Conservation (phyloP, 2,329 filamentous ascomycete genomes). For the Talaromyces atroroseus region DNA sequence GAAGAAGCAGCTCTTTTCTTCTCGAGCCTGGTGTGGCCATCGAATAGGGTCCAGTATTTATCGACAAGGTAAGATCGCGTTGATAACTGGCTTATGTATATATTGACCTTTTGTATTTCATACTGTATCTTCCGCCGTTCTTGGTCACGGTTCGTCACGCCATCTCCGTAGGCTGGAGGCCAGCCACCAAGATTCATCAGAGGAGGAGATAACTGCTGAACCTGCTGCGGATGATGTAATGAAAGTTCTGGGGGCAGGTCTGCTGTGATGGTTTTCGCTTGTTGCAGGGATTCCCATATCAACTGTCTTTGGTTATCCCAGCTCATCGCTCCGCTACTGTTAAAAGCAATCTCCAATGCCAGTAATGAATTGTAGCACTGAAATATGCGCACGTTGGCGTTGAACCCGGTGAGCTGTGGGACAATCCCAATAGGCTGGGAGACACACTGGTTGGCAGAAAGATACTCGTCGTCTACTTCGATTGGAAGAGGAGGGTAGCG, state of each 20-base stretch:
- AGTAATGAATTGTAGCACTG: slow-evolving; percentile 72
- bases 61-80: slow-evolving; percentile 82
- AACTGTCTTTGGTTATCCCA: slow-evolving; percentile 73
- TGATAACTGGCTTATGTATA: slow-evolving; percentile 73
- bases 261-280: slow-evolving; percentile 63
- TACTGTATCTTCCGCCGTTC: slow-evolving; percentile 55
- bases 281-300: slow-evolving; percentile 63
- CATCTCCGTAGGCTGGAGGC: slow-evolving; percentile 13
- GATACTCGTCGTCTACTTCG: slow-evolving; percentile 79
- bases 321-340: slow-evolving; percentile 67
- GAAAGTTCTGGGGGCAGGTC: slow-evolving; percentile 65
- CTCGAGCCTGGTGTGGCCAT: slow-evolving; percentile 48
- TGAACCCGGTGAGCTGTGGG: slow-evolving; percentile 73
- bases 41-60: slow-evolving; percentile 72
- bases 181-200: slow-evolving; percentile 23
- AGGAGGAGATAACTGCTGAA: slow-evolving; percentile 30
- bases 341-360: slow-evolving; percentile 77
- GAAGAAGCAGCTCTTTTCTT: slow-evolving; percentile 2
- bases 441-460: slow-evolving; percentile 65
- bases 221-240: slow-evolving; percentile 39
- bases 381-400: slow-evolving; percentile 71
- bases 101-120: slow-evolving; percentile 89
- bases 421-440: slow-evolving; percentile 63
- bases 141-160: background rate
- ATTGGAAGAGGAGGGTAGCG: slow-evolving; percentile 73